Percentiles rank a stretch among this genome's conserved stretches.
phyloP scores from a whole-genome alignment of 2,329 filamentous ascomycete genomes.

The Aaosphaeria arxii region DNA sequence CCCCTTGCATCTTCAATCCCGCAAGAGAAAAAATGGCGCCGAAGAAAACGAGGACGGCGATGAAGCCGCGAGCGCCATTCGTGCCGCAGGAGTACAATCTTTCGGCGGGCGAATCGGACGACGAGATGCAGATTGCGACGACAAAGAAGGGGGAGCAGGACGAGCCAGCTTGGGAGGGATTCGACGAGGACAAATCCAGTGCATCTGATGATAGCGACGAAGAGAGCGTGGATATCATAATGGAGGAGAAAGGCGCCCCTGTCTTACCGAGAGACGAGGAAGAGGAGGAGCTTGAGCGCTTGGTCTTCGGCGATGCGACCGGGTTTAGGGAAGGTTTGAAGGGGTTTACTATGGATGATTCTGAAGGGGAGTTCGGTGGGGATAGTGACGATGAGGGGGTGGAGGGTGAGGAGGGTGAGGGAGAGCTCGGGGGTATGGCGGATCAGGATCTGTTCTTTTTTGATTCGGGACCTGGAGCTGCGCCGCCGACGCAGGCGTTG shows the following conservation, averaged over 20 bases:
- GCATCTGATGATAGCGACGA: conserved; percentile 8
- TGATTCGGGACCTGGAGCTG: conserved; percentile 57
- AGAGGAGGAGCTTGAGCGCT: conserved; percentile 79
- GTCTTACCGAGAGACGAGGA: conserved; percentile 68
- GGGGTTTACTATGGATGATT: conserved; percentile 47
- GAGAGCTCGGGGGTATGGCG: conserved; percentile 60
- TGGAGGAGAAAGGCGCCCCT: conserved; percentile 18
- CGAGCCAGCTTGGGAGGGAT: conserved; percentile 22
- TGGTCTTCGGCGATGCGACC: conserved; percentile 85
- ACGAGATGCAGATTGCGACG: conserved; percentile 19
- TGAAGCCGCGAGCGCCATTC: conserved; percentile 4
- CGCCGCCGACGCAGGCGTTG: conserved; percentile 39
- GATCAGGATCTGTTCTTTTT: conserved; percentile 86
- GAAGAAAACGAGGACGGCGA: conserved; percentile 7
- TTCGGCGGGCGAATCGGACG: conserved; percentile 15
- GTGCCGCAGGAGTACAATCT: conserved; percentile 11
- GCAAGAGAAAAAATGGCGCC: neutral
- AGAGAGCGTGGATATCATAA: conserved; percentile 16
- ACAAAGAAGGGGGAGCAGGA: neutral
- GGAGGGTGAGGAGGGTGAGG: conserved; percentile 47
- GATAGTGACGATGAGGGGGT: conserved; percentile 36
- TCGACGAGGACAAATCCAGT: conserved; percentile 12
- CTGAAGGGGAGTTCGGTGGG: conserved; percentile 23
- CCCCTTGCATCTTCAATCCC: no score
- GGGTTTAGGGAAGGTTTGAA: conserved; percentile 76